These are phyloP conservation scores for Licmophora abbreviata DNA, from an alignment of 108 stramenopile species.

Conservation along the genomic window DNA sequence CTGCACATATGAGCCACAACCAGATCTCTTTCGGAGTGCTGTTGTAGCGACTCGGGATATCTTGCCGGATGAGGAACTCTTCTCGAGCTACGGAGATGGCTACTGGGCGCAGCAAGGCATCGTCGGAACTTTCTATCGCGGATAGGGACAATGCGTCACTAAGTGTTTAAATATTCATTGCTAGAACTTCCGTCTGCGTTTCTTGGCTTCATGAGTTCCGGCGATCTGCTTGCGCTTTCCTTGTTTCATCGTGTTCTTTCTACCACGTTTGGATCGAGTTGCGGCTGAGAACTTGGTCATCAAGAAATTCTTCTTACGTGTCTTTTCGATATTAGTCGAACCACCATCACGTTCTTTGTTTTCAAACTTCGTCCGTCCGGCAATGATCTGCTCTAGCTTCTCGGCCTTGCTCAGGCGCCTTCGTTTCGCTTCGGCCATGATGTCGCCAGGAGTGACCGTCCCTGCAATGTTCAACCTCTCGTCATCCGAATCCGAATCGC, in stretches of 20 bases:
- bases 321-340: constrained; percentile 88
- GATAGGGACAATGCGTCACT: constrained; percentile 1
- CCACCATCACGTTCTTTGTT: constrained; percentile 76
- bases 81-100: constrained; percentile 57
- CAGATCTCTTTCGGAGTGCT: constrained; percentile 7
- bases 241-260: constrained; percentile 38
- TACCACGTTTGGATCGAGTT: constrained; percentile 49
- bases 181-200: constrained; percentile 70
- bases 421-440: constrained; percentile 75
- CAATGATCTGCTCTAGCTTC: constrained; percentile 59
- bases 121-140: not conserved
- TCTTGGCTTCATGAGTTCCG: constrained; percentile 60
- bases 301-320: constrained; percentile 82
- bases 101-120: constrained; percentile 23
- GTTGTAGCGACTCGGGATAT: constrained; percentile 51
- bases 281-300: constrained; percentile 70
- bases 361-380: constrained; percentile 73
- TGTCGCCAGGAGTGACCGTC: constrained; percentile 59
- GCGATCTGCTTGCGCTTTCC: constrained; percentile 31
- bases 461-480: constrained; percentile 54
- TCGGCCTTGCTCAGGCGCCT: constrained; percentile 76
- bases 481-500: constrained; percentile 46
- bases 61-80: constrained; percentile 62
- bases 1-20: constrained; percentile 22
- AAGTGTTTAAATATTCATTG: not conserved